Percentiles rank a stretch among this genome's conserved stretches.
Evolutionary conservation across 805 yeast species (phyloP).

Genomic region (Cyberlindnera amylophila): DNA sequence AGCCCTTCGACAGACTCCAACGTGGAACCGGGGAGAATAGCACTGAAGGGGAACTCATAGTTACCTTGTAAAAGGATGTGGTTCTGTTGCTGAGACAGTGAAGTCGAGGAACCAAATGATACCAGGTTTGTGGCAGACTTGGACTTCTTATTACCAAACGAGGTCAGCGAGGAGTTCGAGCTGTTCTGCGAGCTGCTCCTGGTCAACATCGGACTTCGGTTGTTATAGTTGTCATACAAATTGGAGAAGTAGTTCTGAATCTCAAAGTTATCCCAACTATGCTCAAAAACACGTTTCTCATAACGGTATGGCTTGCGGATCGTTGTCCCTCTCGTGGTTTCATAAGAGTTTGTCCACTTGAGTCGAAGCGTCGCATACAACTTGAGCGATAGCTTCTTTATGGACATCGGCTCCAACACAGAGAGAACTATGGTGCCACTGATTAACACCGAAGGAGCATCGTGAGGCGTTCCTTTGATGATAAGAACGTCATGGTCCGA

Average conservation of each 20-base stretch:
- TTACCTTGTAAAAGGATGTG: conserved; percentile 65
- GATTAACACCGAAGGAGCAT: conserved; percentile 72
- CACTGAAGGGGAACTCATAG: conserved; percentile 86
- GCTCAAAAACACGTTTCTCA: conserved; percentile 67
- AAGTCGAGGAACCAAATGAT: conserved; percentile 29
- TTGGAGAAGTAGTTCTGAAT: conserved; percentile 39
- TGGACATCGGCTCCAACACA: conserved; percentile 66
- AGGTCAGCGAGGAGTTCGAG: conserved; percentile 26
- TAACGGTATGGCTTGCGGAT: conserved; percentile 45
- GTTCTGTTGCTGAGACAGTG: conserved; percentile 21
- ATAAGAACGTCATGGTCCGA: conserved; percentile 76
- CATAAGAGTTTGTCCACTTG: conserved; percentile 56
- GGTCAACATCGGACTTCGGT: conserved; percentile 11
- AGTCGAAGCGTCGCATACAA: conserved; percentile 65
- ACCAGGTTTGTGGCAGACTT: conserved; percentile 33
- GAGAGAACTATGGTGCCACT: conserved; percentile 77
- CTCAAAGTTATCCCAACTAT: conserved; percentile 70
- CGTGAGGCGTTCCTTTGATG: conserved; percentile 71
- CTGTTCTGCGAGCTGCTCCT: conserved; percentile 19
- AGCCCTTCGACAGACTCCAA: conserved; percentile 90
- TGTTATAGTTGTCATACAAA: conserved; percentile 22
- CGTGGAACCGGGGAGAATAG: conserved; percentile 77
- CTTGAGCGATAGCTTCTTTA: conserved; percentile 61
- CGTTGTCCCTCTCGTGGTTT: conserved; percentile 41
- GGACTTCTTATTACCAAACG: conserved; percentile 30